Evolutionary conservation across 2,329 filamentous ascomycete species (phyloP).

Genomic region (Penicillium capsulatum): DNA sequence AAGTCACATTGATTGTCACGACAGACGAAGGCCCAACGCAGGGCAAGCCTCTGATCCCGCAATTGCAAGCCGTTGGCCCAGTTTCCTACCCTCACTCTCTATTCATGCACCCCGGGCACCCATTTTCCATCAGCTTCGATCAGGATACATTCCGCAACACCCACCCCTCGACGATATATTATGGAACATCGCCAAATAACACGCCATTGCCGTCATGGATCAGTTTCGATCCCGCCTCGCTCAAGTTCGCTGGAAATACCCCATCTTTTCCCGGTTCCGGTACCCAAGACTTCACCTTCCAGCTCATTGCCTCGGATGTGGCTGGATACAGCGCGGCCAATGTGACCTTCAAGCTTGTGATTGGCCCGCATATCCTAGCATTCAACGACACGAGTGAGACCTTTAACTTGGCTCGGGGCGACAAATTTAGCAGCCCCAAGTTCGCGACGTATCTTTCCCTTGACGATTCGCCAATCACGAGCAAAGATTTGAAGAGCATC

Average conservation of each 20-base stretch:
- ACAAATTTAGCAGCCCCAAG: conserved; percentile 50
- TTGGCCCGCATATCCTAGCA: conserved; percentile 66
- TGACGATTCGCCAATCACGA: conserved; percentile 52
- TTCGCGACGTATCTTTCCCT: conserved; percentile 53
- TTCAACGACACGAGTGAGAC: conserved; percentile 56
- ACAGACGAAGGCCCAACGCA: conserved; percentile 36
- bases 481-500: conserved; percentile 51
- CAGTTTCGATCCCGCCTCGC: conserved; percentile 59
- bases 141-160: conserved; percentile 61
- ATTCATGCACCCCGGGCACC: conserved; percentile 36
- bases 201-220: conserved; percentile 86
- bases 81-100: conserved; percentile 39
- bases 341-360: conserved; percentile 64
- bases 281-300: conserved; percentile 67
- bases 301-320: conserved; percentile 73
- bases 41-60: conserved; percentile 34
- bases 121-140: conserved; percentile 68
- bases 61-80: conserved; percentile 34
- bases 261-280: conserved; percentile 62
- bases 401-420: conserved; percentile 55
- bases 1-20: conserved; percentile 68
- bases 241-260: conserved; percentile 68
- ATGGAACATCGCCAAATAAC: conserved; percentile 70
- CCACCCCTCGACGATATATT: conserved; percentile 60
- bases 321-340: conserved; percentile 68